A percentile compares a stretch with the other conserved stretches of the same genome.
Evolutionary conservation across 129 eudicot genomes (phyloP).

Genomic region (Artemisia tridentata): DNA sequence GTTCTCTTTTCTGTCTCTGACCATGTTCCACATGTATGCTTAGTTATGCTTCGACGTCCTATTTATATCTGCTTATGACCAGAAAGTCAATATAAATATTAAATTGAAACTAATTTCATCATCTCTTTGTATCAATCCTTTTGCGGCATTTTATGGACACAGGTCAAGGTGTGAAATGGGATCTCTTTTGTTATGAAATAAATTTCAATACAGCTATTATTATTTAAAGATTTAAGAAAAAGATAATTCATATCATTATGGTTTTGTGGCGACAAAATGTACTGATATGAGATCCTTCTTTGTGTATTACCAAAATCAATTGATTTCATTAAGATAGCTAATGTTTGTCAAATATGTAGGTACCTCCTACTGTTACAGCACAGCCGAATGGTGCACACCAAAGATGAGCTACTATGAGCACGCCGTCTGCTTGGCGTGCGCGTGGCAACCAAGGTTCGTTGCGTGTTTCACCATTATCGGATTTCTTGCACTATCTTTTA

Average conservation of each 20-base stretch:
- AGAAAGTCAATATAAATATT: not conserved
- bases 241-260: conserved; percentile 8
- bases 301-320: no score
- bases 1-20: conserved; percentile 87
- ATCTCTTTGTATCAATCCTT: conserved; percentile 41
- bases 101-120: conserved; percentile 12
- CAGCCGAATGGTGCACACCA: no score
- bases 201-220: not conserved
- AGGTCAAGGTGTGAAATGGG: conserved; percentile 63
- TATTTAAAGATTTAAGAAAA: conserved; percentile 3
- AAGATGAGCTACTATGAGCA: no score
- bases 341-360: no score
- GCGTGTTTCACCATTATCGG: no score
- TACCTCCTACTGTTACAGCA: no score
- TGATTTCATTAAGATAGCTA: no score
- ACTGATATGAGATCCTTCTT: not conserved
- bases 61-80: not conserved
- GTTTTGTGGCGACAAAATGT: conserved; percentile 3
- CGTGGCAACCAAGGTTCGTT: no score
- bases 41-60: conserved; percentile 41
- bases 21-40: conserved; percentile 98
- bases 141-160: conserved; percentile 68
- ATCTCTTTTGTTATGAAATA: conserved; percentile 8
- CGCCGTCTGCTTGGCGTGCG: no score
- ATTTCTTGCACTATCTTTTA: no score